Evolutionary conservation across 2,329 filamentous ascomycete genomes (phyloP), one percentile per base, ranked within the genome.

Genomic region (Fusarium vanettenii): DNA sequence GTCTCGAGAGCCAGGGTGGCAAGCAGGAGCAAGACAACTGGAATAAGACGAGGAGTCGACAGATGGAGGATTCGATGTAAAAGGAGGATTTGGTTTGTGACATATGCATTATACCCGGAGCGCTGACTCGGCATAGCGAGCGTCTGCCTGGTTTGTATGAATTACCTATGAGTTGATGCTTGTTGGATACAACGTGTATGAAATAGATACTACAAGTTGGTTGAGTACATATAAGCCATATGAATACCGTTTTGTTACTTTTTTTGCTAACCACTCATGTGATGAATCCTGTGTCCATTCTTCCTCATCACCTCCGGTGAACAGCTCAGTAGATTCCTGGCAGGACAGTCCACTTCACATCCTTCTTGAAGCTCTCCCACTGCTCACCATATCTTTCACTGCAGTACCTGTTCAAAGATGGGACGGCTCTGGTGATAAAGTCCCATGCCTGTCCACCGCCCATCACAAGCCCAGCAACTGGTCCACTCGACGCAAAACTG

Each of bases 11-110:
- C 71, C 84, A 87, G 70, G 92, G 92, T 14, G 92, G 92, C 3
- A 90, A 91, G 85, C 81, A 86, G 71, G 91, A 94, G 79, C 88
- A 86, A 76, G 91, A 93, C 66, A 87, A 86, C 72, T 94, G 91
- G 90, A 85, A 87, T 69, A 92, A 90, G 85, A 88, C 90, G 31
- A 87, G 92, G 78, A 92, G 90, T 79, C 85, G 88, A 74, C 92
- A 92, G 87, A 89, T 92, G 85, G 92, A 92, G 79, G 91, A 92
- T 77, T 91, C 87, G 72, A 91, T 91, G 89, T 92, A 79, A 55
- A 55, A 84, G 48, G 55, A 56, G 55, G 66, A 45, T 22, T 50
- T 43, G 39, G 27, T 52, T 72, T 61, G n/a, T 57, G 56, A 64
- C 33, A 71, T 64, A 72, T 72, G 74, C 71, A 79, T 78, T 79